Base-by-base conservation (phyloP, 352 stramenopile genomes). In the Globisporangium spinosum region DNA sequence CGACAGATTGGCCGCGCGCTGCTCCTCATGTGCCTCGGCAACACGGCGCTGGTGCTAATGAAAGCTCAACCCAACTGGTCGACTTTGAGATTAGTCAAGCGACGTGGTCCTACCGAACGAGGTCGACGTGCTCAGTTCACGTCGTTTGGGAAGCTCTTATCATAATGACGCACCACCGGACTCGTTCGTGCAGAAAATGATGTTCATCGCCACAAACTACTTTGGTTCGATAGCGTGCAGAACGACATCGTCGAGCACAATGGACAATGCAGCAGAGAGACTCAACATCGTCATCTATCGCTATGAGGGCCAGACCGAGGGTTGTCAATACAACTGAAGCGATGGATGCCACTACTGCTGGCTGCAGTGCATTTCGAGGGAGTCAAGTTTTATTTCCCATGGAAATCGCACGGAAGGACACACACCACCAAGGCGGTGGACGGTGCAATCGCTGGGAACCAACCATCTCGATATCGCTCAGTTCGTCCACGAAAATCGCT, bases 1-100 rank as follows among this genome's bases (percentile, higher is more conserved):
- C 12, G 35, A 43, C 77, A 95, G 62, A 88, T 98, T 54, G 95
- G 98, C 71, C 89, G 85, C 51, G 94, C 94, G 13, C 76, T 99
- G 13, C 98, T 98, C 72, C 83, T 99, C 40, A 80, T 98, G 22
- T 98, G 95, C 38, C 78, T 99, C 8, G 97, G 98, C 81, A 90
- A 96, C 69, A 98, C 88, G 47, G 76, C 83, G 27, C 73, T 91
- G 97, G 32, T 99, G 95, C 94, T 98, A 98, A 77, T 95, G 98
- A 80, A 99, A 98, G 77, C 77, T 98, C 23, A 97, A 67, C 82
- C 98, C 49, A 80, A 94, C 60, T 98, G 97, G 87, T 98, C 23
- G 74, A 90, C 23, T 65, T 77, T 23, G 82, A 85, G 58, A 67
- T 98, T 22, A 91, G 54, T 77, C 98, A 15, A 95, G 87, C 29